Conservation (phyloP, 2,329 filamentous ascomycete species). For the Ophiocordyceps camponoti-floridani region DNA sequence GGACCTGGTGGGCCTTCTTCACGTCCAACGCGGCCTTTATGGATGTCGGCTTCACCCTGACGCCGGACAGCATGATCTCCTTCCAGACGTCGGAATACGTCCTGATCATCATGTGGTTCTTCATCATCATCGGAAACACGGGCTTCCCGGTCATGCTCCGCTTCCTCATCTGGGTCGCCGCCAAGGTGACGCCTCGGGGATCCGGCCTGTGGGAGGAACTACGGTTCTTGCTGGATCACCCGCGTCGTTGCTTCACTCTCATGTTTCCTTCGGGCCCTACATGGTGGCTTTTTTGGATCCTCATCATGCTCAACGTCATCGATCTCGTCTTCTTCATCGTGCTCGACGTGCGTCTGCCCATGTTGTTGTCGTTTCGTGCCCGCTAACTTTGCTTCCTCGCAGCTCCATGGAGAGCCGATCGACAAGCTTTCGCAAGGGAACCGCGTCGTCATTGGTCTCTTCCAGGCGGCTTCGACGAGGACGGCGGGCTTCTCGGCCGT, state of each 20-base stretch:
- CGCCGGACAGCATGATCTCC: slow-evolving; percentile 82
- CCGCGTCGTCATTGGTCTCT: slow-evolving; percentile 70
- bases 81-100: slow-evolving; percentile 65
- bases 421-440: slow-evolving; percentile 50
- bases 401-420: slow-evolving; percentile 58
- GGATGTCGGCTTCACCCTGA: slow-evolving; percentile 86
- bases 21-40: slow-evolving; percentile 80
- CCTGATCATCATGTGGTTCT: slow-evolving; percentile 60
- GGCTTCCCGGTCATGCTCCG: slow-evolving; percentile 90
- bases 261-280: slow-evolving; percentile 80
- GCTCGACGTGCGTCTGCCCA: slow-evolving; percentile 50
- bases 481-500: slow-evolving; percentile 82
- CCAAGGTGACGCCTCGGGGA: slow-evolving; percentile 43
- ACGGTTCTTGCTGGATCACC: slow-evolving; percentile 80
- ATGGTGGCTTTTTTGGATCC: slow-evolving; percentile 87
- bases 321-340: slow-evolving; percentile 87
- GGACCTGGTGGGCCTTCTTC: slow-evolving; percentile 85
- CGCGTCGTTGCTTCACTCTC: slow-evolving; percentile 86
- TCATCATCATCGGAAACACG: slow-evolving; percentile 90
- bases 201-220: slow-evolving; percentile 78
- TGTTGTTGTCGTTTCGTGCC: not conserved
- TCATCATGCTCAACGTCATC: slow-evolving; percentile 64
- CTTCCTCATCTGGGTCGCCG: slow-evolving; percentile 73
- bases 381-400: not conserved
- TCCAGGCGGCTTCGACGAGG: slow-evolving; percentile 76